Conservation (phyloP, 2,329 filamentous ascomycete species). For the Ophiostoma quercus region DNA sequence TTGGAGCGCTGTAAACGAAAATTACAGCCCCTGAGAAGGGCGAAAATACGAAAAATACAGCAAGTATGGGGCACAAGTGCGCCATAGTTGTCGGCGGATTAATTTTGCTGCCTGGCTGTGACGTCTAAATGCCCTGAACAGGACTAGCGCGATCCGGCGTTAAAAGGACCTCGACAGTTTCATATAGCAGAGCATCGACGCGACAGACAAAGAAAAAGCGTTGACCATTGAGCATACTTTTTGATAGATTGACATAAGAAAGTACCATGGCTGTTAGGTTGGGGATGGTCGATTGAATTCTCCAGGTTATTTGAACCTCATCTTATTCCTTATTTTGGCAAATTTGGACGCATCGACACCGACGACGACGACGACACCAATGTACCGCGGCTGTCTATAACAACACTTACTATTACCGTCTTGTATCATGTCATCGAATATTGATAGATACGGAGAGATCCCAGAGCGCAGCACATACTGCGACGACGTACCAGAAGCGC, state of each 20-base stretch:
- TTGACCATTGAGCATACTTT: background rate
- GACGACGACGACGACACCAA: background rate
- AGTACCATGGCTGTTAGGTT: background rate
- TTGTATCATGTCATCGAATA: background rate
- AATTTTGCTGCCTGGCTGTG: background rate
- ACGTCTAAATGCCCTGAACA: background rate
- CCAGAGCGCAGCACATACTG: background rate
- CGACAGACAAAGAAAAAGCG: background rate
- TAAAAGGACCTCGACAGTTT: background rate
- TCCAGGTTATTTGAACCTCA: background rate
- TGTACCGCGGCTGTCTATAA: background rate
- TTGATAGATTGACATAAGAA: background rate
- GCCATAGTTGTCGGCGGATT: background rate
- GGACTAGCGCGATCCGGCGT: background rate
- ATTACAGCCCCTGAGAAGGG: background rate
- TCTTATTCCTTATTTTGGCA: background rate
- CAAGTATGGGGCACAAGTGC: background rate
- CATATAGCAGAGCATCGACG: background rate
- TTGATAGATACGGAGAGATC: background rate
- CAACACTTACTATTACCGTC: background rate
- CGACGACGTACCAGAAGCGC: background rate
- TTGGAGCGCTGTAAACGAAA: background rate
- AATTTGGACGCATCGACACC: background rate
- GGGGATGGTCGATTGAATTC: background rate
- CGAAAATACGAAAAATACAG: background rate